Base-by-base conservation (phyloP, 352 stramenopile species). In the Phytophthora rubi region DNA sequence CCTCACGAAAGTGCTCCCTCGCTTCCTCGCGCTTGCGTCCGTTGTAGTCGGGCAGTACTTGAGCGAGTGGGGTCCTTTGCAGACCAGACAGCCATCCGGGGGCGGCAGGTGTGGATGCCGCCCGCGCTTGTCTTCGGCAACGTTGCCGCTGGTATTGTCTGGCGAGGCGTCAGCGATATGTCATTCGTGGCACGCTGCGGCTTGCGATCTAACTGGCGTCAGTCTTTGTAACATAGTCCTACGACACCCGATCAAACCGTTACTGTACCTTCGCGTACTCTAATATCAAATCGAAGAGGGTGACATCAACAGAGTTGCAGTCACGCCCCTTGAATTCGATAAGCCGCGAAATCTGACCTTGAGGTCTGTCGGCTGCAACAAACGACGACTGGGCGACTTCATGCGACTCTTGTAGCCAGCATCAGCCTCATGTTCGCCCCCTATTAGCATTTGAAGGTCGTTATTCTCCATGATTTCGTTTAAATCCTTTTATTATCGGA, bases 201-300 rank as follows among this genome's bases (percentile, higher is more conserved):
- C 23, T 26, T 26, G 23, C 23, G 23, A 26, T 26, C 23, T 26
- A 26, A 26, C 23, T 62, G 15, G 55, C 6, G 6, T 53, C 39
- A 5, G 2, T 8, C 26, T 26, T 53, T 6, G 39, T 26, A 30
- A 45, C n/a, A 53, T 63, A 23, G 23, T 63, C 56, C 13, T 62
- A 44, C 4, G 56, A 54, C 42, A 62, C 44, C 2, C 56, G 13
- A 54, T 54, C 42, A 45, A 54, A 62, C 23, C 56, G 42, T 23
- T 62, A n/a, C 18, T 52, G 39, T n/a, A 61, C 13, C 4, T 61
- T 61, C 37, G 54, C 54, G 5, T 61, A 21, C 8, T 61, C 54
- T 23, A 52, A 21, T 61, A 39, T 60, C 18, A 49, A 23, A 9
- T 60, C 53, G 16, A 60, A 60, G 53, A 60, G 37, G 54, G 37